A percentile compares a stretch with the other conserved stretches of the same genome.
phyloP scores from a whole-genome alignment of 768 basidiomycete genomes.

The Boletus rubroflammeus region DNA sequence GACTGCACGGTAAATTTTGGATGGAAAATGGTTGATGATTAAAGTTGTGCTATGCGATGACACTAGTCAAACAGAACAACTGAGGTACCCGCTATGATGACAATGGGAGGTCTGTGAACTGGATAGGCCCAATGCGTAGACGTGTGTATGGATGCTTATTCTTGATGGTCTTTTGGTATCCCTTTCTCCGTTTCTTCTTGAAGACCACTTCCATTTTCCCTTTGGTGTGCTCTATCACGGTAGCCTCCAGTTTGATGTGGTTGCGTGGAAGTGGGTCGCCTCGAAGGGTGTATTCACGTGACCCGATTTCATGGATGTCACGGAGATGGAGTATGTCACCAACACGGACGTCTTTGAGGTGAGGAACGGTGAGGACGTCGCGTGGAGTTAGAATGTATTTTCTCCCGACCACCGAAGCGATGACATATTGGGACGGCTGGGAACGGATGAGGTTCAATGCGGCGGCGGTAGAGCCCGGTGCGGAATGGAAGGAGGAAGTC shows the following conservation, averaged over 20 bases:
- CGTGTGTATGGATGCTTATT: constrained; percentile 97
- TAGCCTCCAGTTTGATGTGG: constrained; percentile 74
- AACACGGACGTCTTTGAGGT: constrained; percentile 78
- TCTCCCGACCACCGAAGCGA: constrained; percentile 82
- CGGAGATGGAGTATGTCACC: constrained; percentile 83
- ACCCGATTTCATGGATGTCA: constrained; percentile 91
- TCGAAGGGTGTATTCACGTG: constrained; percentile 89
- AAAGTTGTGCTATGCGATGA: background rate
- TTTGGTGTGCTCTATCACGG: constrained; percentile 97
- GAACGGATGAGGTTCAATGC: constrained; percentile 83
- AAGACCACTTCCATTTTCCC: constrained; percentile 86
- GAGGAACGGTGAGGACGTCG: constrained; percentile 92
- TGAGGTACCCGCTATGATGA: constrained; percentile 21
- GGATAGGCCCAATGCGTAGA: constrained; percentile 83
- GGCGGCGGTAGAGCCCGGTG: constrained; percentile 43
- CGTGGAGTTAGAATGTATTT: constrained; percentile 87
- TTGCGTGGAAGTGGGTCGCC: constrained; percentile 63
- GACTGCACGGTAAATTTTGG: background rate
- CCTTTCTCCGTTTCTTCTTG: constrained; percentile 98
- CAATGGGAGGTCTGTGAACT: constrained; percentile 36
- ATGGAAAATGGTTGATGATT: constrained; percentile 1
- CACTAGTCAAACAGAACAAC: background rate
- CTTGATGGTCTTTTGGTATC: constrained; percentile 90
- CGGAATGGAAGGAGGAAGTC: constrained; percentile 32
- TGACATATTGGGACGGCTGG: constrained; percentile 89